phyloP scores from a whole-genome alignment of 2,329 filamentous ascomycete genomes.

The Ascocoryne sarcoides region DNA sequence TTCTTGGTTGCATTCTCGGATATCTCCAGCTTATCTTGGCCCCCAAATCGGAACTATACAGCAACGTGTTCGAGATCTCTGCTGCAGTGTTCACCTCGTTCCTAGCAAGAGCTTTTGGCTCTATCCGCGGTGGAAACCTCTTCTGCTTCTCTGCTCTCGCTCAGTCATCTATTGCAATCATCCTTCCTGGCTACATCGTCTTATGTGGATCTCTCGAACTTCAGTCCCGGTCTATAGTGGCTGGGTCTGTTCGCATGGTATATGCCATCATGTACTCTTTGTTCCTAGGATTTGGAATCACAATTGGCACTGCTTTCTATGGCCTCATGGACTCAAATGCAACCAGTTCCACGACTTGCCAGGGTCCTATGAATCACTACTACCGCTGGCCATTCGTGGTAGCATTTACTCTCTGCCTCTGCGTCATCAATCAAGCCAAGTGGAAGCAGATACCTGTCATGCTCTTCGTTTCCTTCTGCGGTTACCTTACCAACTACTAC shows the following conservation, averaged over 20 bases:
- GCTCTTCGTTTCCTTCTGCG: slow-evolving; percentile 62
- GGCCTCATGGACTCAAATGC: slow-evolving; percentile 41
- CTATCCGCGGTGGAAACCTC: slow-evolving; percentile 38
- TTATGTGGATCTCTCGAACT: slow-evolving; percentile 48
- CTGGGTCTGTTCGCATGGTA: slow-evolving; percentile 49
- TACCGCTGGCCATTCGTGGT: slow-evolving; percentile 66
- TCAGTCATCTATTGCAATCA: slow-evolving; percentile 56
- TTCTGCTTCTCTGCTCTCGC: slow-evolving; percentile 60
- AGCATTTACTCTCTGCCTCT: slow-evolving; percentile 62
- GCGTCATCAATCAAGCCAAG: slow-evolving; percentile 72
- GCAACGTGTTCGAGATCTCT: slow-evolving; percentile 56
- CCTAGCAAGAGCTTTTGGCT: slow-evolving; percentile 53
- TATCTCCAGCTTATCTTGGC: slow-evolving; percentile 62
- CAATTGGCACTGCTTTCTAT: slow-evolving; percentile 46
- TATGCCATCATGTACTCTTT: slow-evolving; percentile 51
- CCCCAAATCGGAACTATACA: slow-evolving; percentile 59
- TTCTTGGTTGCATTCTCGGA: slow-evolving; percentile 62
- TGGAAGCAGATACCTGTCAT: slow-evolving; percentile 74
- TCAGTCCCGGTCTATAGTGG: slow-evolving; percentile 45
- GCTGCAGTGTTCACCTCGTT: slow-evolving; percentile 55
- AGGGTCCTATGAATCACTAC: slow-evolving; percentile 38
- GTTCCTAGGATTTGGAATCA: slow-evolving; percentile 49
- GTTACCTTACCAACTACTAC: slow-evolving; percentile 72
- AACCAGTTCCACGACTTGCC: slow-evolving; percentile 37
- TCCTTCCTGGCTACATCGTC: slow-evolving; percentile 57